Evolutionary conservation across 2,329 filamentous ascomycete genomes (phyloP).

Genomic region (Arachnopeziza araneosa): DNA sequence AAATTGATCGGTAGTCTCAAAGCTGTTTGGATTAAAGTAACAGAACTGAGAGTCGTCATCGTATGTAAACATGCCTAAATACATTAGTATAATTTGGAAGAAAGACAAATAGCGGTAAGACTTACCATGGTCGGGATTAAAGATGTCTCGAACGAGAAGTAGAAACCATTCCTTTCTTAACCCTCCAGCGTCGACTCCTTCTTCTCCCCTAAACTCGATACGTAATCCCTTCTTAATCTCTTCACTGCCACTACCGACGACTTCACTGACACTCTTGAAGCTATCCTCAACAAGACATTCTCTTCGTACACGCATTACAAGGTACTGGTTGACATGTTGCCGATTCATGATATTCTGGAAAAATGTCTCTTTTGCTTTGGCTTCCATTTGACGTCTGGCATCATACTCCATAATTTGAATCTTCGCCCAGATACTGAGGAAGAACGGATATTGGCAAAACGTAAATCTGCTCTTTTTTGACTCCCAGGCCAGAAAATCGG

Average conservation of each 20-base stretch:
- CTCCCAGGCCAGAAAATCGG: conserved; percentile 87
- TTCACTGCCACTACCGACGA: conserved; percentile 72
- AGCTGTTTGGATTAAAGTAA: conserved; percentile 87
- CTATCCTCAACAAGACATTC: conserved; percentile 89
- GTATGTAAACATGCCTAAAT: conserved; percentile 78
- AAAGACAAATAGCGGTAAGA: conserved; percentile 11
- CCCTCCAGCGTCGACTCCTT: conserved; percentile 86
- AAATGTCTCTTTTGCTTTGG: conserved; percentile 81
- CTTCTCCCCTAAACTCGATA: conserved; percentile 82
- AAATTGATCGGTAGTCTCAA: conserved; percentile 88
- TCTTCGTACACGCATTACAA: conserved; percentile 70
- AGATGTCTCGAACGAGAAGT: conserved; percentile 80
- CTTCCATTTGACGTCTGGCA: conserved; percentile 81
- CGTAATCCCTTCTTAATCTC: conserved; percentile 87
- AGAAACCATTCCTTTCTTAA: conserved; percentile 94
- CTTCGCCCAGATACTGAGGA: conserved; percentile 88
- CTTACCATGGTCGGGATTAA: conserved; percentile 83
- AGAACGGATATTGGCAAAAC: conserved; percentile 89
- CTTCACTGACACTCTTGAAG: conserved; percentile 76
- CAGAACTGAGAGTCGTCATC: conserved; percentile 87
- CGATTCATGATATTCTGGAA: conserved; percentile 81
- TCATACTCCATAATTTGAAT: conserved; percentile 87
- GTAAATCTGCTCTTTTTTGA: conserved; percentile 67
- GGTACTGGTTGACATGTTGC: conserved; percentile 68
- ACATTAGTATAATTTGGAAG: conserved; percentile 10